Base-by-base conservation (phyloP, 768 basidiomycete genomes). In the Suillus ampliporus region DNA sequence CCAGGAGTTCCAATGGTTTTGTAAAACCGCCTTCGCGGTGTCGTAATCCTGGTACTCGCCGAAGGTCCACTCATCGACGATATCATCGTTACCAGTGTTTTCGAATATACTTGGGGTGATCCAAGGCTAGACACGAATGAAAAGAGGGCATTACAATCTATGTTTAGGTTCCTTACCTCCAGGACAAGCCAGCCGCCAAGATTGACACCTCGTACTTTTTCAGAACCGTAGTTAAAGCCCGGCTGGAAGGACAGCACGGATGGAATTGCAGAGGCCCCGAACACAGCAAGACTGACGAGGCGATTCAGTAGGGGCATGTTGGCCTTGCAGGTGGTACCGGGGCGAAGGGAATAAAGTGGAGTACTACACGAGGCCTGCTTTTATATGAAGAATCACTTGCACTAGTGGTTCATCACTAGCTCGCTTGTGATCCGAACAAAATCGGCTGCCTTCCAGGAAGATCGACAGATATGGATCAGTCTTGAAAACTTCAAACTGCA, bases 71-170 rank as follows among this genome's bases (percentile, higher is more conserved):
- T 75, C 74, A 53, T 75, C 74, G 5, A 75, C 66, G 37, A 75
- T 67, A 23, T 43, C 60, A 19, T 62, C 47, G 65, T 83, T 76
- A 23, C 85, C 86, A 0, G 90, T 91, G 70, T 85, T 80, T 61
- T 90, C 87, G 71, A 91, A 93, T 7, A 93, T 69, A 51, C 86
- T 87, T 35, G 91, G 91, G 0, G 90, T 91, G 68, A 92, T 89
- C 89, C 89, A 92, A 9, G 91, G 89, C 88, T 73, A 65, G 23
- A 40, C 9, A 23, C 15, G 17, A 58, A 58, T 58, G n/a, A 56
- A 40, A 28, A 40, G 10, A 40, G 23, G 77, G 83, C 77, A 82
- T 34, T 17, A 46, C 41, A 19, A 34, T 23, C 7, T 6, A 35
- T 13, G 15, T 15, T 13, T 15, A 7, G 5, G 40, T 61, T 11